A percentile compares a stretch with the other conserved stretches of the same genome.
Conservation (phyloP, 305 asterid genomes). For the Solanum hybrid region DNA sequence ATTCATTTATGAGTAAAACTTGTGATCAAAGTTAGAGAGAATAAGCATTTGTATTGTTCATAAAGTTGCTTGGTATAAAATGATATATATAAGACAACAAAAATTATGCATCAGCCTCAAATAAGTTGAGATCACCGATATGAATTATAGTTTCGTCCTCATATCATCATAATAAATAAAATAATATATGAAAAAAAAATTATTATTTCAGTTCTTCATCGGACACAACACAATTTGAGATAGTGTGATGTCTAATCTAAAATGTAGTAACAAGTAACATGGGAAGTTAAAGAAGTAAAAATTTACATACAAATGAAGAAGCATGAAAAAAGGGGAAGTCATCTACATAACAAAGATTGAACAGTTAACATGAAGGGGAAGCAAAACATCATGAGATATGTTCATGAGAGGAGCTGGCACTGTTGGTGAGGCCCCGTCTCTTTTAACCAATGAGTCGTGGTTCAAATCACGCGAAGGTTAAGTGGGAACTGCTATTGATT, state of each 20-base stretch:
- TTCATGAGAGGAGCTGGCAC: neutral
- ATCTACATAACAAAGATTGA: neutral
- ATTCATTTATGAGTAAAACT: neutral
- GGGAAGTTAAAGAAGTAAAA: neutral
- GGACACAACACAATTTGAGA: neutral
- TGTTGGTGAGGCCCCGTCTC: neutral
- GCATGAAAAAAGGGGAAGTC: neutral
- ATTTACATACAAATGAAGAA: neutral
- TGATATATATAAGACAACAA: neutral
- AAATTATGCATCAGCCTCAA: neutral
- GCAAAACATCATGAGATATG: neutral
- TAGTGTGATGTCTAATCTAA: neutral
- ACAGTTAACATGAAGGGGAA: neutral
- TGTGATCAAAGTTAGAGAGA: neutral
- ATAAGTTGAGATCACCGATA: neutral
- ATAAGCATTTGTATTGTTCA: neutral
- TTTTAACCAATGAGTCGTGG: neutral
- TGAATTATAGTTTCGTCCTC: neutral
- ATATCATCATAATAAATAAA: neutral
- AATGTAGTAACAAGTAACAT: neutral
- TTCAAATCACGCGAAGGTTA: neutral
- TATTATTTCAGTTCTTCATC: neutral
- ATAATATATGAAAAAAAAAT: neutral
- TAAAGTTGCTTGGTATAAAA: neutral
- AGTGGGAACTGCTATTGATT: neutral